Evolutionary conservation across 768 basidiomycete genomes (phyloP).

Genomic region (Melanogaster broomeanus): DNA sequence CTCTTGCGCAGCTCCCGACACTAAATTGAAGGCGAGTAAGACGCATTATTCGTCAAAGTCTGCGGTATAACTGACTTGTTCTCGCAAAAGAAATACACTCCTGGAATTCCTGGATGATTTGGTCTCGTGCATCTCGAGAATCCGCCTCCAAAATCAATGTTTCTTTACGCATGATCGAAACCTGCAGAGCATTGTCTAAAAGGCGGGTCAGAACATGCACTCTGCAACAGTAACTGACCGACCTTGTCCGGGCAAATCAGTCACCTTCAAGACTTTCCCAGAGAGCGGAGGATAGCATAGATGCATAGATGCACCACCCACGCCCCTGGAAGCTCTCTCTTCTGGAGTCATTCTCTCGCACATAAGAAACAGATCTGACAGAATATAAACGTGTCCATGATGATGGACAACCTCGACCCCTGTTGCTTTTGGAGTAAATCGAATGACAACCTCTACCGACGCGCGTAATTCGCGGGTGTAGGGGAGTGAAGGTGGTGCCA

Average conservation of each 20-base stretch:
- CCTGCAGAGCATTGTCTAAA: conserved; percentile 69
- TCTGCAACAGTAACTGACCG: conserved; percentile 22
- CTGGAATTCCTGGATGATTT: conserved; percentile 66
- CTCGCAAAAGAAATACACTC: conserved; percentile 86
- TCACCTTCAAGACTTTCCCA: conserved; percentile 85
- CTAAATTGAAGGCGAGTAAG: conserved; percentile 39
- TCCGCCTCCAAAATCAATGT: conserved; percentile 65
- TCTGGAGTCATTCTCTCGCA: conserved; percentile 80
- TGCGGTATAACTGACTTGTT: conserved; percentile 50
- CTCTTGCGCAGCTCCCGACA: conserved; percentile 59
- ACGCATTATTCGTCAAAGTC: too few species aligned
- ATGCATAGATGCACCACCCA: conserved; percentile 81
- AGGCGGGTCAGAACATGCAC: conserved; percentile 13
- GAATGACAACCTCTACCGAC: conserved; percentile 70
- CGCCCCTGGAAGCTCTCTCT: conserved; percentile 51
- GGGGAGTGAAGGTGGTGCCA: conserved; percentile 75
- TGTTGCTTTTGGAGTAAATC: conserved; percentile 76
- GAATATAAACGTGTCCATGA: conserved; percentile 81
- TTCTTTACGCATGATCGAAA: conserved; percentile 90
- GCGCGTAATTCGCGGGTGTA: conserved; percentile 78
- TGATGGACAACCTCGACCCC: conserved; percentile 73
- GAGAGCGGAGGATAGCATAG: conserved; percentile 93
- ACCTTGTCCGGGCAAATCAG: conserved; percentile 64
- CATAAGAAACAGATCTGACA: conserved; percentile 91
- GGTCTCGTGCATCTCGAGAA: conserved; percentile 58